Evolutionary conservation across 2,329 filamentous ascomycete genomes (phyloP).

Genomic region (Aspergillus japonicus): DNA sequence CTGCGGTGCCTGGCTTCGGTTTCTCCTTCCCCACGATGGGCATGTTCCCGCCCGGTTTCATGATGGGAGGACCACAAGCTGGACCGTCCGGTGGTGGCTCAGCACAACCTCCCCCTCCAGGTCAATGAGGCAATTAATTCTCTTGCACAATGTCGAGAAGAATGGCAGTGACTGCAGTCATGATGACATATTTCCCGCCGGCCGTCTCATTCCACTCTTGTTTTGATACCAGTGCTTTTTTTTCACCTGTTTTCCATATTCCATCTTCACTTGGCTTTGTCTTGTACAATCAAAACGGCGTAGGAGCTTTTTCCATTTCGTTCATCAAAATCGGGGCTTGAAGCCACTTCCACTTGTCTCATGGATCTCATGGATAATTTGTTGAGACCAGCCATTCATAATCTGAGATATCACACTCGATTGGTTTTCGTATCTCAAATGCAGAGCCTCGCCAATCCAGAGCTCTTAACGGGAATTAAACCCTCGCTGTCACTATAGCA

Average conservation of each 20-base stretch:
- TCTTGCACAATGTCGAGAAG: conserved; percentile 2
- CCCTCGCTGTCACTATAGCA: not conserved
- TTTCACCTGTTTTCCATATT: conserved; percentile 6
- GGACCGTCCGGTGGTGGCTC: conserved; percentile 28
- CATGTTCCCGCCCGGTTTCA: conserved; percentile 50
- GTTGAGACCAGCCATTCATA: not conserved
- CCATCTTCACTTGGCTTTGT: not conserved
- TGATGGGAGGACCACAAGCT: conserved; percentile 41
- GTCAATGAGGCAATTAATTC: conserved; percentile 30
- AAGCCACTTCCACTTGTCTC: not conserved
- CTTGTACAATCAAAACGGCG: conserved; percentile 4
- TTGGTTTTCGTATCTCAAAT: not conserved
- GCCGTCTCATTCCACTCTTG: conserved; percentile 15
- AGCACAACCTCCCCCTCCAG: conserved; percentile 39
- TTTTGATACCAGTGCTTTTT: conserved; percentile 22
- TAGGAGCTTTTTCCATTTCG: not conserved
- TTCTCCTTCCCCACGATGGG: conserved; percentile 53
- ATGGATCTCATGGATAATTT: not conserved
- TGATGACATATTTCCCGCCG: not conserved
- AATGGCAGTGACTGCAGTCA: conserved; percentile 6
- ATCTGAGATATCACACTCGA: not conserved
- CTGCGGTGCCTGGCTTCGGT: conserved; percentile 56
- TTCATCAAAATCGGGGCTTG: not conserved
- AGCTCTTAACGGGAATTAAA: not conserved
- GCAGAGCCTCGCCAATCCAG: not conserved